Conservation (phyloP, 2,329 filamentous ascomycete species). For the Elsinoe batatas region DNA sequence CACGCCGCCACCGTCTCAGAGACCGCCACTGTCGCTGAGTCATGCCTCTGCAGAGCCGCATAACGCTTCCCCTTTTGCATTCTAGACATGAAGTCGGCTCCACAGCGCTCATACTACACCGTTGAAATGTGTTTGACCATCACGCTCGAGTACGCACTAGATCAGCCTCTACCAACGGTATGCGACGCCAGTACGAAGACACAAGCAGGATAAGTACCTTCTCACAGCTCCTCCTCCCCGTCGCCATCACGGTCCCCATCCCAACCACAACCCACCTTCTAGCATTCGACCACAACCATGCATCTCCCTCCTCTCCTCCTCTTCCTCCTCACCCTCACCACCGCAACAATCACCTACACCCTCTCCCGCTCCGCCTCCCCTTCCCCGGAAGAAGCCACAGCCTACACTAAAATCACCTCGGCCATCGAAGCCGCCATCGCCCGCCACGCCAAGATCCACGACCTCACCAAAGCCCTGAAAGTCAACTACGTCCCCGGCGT, state of each 20-base stretch:
- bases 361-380: background rate
- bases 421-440: background rate
- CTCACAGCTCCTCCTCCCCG: background rate
- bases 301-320: background rate
- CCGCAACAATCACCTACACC: background rate
- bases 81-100: background rate
- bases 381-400: background rate
- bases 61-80: background rate
- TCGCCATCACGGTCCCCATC: background rate
- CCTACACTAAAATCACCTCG: background rate
- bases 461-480: background rate
- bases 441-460: background rate
- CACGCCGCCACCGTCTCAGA: background rate
- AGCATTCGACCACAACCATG: background rate
- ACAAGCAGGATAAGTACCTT: background rate
- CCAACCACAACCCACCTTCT: too few relatives aligned
- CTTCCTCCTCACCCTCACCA: background rate
- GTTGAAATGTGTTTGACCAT: background rate
- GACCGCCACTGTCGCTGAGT: background rate
- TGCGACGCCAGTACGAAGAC: background rate
- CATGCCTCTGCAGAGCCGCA: background rate
- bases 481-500: background rate
- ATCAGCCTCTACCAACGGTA: background rate
- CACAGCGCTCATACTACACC: background rate
- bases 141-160: background rate